Conservation (phyloP, 768 basidiomycete species). For the Podaxis pistillaris region DNA sequence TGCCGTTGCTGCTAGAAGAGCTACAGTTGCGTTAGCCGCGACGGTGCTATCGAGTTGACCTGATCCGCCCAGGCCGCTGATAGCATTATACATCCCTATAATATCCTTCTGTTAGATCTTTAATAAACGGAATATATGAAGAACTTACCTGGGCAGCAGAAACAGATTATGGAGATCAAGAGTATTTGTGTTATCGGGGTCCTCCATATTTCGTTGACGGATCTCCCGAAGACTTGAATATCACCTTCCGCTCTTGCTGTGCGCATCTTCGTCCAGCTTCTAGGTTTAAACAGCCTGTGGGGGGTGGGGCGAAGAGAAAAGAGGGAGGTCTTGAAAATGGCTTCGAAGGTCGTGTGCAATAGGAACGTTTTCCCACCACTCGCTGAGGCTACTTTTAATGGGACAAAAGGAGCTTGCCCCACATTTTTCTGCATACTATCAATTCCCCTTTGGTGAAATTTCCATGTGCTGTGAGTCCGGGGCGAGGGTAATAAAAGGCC, state of each 20-base stretch:
- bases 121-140: background rate
- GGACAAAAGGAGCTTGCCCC: background rate
- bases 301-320: background rate
- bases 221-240: background rate
- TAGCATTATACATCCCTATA: slow-evolving; percentile 30
- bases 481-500: background rate
- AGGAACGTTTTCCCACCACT: background rate
- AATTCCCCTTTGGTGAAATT: background rate
- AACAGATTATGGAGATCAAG: slow-evolving; percentile 27
- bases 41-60: slow-evolving; percentile 29
- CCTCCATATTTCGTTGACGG: slow-evolving; percentile 20
- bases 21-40: slow-evolving; percentile 28
- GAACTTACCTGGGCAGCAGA: slow-evolving; percentile 27
- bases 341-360: no score
- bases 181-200: slow-evolving; percentile 27
- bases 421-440: background rate
- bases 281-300: background rate
- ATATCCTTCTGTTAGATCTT: background rate
- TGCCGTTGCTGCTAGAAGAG: slow-evolving; percentile 26
- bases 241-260: background rate
- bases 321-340: background rate
- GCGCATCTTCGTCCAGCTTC: background rate
- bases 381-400: background rate
- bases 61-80: slow-evolving; percentile 27
- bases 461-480: background rate